Base-by-base conservation (phyloP, 139 green algal species). In the Tetraselmis striata region DNA sequence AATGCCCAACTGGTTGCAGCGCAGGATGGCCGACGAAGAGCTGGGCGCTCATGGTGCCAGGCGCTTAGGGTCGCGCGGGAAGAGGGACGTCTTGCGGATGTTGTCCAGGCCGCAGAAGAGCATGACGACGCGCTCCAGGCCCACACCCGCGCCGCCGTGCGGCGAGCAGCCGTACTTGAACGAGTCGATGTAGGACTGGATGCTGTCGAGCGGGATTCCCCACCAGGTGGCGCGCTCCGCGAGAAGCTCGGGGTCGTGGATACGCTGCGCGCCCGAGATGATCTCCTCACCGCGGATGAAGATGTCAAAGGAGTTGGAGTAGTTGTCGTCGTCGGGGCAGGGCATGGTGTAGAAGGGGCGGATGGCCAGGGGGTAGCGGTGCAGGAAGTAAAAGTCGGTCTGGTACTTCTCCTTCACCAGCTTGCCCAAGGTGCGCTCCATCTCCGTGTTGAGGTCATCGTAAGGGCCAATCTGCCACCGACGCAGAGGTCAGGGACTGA, bases 331-430 rank as follows among this genome's bases (percentile, higher is more conserved):
- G 78, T 97, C 92, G 24, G 92, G 86, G 86, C 87, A 94, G 23
- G 95, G 95, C 97, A 99, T 99, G 29, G 96, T 99, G 93, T 99
- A 99, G 89, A 99, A 99, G n/a, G 96, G 96, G 27, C 95, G 90
- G 26, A 90, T 88, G 45, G 29, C 59, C 23, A 86, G 24, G 23
- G 90, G 91, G 84, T 92, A 91, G 76, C 89, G 84, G 88, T 97
- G 91, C 32, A 99, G 89, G 32, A 98, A 97, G 93, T 97, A 99
- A 86, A 99, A 99, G 92, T 99, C 97, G 0, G 95, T 98, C 78
- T 90, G 84, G 90, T 98, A 97, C 93, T 98, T 95, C 31, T 96
- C 83, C 88, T 97, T 97, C 18, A 99, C 94, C 1, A 99, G 85
- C 77, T 88, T 87, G 26, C 97, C 97, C 80, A 99, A 91, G 22